Evolutionary conservation across 2,329 filamentous ascomycete species (phyloP), one percentile per base, ranked within the genome.

Genomic region (Tetracladium maxilliforme): DNA sequence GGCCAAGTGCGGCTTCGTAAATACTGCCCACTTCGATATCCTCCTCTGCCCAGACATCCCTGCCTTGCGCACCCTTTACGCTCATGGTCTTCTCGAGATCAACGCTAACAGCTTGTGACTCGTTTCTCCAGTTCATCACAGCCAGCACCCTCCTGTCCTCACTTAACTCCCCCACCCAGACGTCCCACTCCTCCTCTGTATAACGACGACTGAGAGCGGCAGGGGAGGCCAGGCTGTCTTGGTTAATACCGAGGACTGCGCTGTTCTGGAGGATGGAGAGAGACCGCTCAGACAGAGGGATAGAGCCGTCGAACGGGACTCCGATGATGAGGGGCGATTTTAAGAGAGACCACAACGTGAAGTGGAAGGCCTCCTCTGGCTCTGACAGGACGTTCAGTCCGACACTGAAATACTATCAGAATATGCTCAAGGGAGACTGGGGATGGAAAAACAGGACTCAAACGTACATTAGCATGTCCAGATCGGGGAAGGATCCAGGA

Each of bases 301-400:
- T 35, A 12, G 18, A 13, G 1, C 29, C 14, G 22, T 40, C 38
- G n/a, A 14, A 15, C 3, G 9, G 14, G 7, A 7, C 32, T n/a
- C 39, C 39, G 14, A 42, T 37, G 5, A 40, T 26, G 17, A 42
- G 27, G 2, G 39, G 39, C 22, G 34, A 36, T 31, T 56, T 56
- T 11, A 49, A 22, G 11, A 56, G 49, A 17, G 46, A 45, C 53
- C 51, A 56, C 7, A 56, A 27, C 4, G 45, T 44, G 30, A 57
- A 56, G 33, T 56, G 52, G 0, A 49, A 54, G 30, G 52, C 42
- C 23, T 55, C 50, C 30, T 56, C 51, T 0, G 43, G 24, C 0
- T 33, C 34, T 1, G 41, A 52, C 4, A 54, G 41, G 5, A 53
- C 30, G 7, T 41, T 35, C 14, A 52, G 52, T 1, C 53, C 52